Evolutionary conservation across 768 basidiomycete species (phyloP), one percentile per base, ranked within the genome.

Genomic region (Psilocybe azurescens): DNA sequence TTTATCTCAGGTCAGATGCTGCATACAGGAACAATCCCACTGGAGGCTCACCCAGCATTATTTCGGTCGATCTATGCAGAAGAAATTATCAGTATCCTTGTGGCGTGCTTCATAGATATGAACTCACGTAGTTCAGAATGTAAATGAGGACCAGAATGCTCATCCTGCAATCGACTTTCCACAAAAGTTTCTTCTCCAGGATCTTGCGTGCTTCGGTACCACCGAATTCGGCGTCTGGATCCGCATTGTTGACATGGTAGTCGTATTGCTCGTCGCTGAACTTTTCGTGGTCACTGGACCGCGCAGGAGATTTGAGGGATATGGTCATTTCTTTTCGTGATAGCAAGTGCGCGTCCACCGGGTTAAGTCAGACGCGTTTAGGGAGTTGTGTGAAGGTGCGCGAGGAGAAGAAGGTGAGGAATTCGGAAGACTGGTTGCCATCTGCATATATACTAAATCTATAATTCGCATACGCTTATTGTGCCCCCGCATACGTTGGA

Each of bases 41-140:
- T 51, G 46, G 57, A 50, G 18, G 24, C 75, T 61, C 73, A 89
- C 87, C 82, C 81, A 32, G 83, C 89, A 74, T 91, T 92, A 67
- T 91, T 92, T 58, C 91, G 81, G 74, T 93, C 91, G 52, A 92
- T 84, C 84, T 91, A 24, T 2, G 9, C 16, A 33, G 20, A 55
- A 47, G 39, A 16, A 28, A 48, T 11, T 20, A 58, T 54, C 24
- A 58, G 24, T 24, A 41, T 30, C 32, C 13, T 18, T 18, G 16
- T 18, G 33, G 20, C 14, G 16, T 18, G 60, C 28, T 51, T 9
- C 49, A 13, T 32, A 53, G 32, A 62, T 7, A n/a, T 20, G 0
- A 47, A 66, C 72, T 29, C 69, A 79, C 77, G 74, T 81, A 83
- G 62, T 84, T 83, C 44, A 84, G 62, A 59, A 85, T 83, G 66